Conservation (phyloP, 2,329 filamentous ascomycete genomes). For the Diaporthe aspalathi region DNA sequence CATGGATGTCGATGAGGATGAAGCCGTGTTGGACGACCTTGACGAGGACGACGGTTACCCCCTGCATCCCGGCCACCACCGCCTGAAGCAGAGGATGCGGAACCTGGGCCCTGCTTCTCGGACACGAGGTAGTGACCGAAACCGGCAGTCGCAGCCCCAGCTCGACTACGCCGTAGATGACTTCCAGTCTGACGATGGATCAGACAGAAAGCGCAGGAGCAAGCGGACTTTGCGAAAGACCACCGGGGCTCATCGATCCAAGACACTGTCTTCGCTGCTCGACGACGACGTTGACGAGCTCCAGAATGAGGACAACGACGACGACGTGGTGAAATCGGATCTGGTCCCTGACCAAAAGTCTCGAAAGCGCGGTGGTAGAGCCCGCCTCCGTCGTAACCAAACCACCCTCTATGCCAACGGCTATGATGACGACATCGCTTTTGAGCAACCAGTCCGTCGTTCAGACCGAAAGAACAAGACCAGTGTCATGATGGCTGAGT, state of each 20-base stretch:
- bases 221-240: conserved; percentile 26
- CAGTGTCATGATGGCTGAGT: conserved; percentile 61
- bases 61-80: conserved; percentile 33
- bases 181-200: conserved; percentile 16
- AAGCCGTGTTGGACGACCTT: conserved; percentile 28
- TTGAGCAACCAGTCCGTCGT: conserved; percentile 60
- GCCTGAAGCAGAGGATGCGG: conserved; percentile 8
- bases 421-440: conserved; percentile 56
- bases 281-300: conserved; percentile 38
- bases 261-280: neutral
- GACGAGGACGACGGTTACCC: conserved; percentile 36
- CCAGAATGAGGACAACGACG: conserved; percentile 35
- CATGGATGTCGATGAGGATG: conserved; percentile 41
- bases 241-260: neutral
- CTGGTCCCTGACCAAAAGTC: conserved; percentile 41
- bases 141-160: neutral
- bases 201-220: conserved; percentile 10
- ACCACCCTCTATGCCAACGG: conserved; percentile 50
- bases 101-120: conserved; percentile 15
- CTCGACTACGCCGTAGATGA: conserved; percentile 20
- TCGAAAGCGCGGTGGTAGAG: conserved; percentile 31
- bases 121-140: conserved; percentile 21
- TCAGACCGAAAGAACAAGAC: conserved; percentile 60
- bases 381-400: conserved; percentile 41
- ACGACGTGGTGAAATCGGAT: conserved; percentile 45